Conservation (phyloP, 2,329 filamentous ascomycete genomes). For the Talaromyces sp. region DNA sequence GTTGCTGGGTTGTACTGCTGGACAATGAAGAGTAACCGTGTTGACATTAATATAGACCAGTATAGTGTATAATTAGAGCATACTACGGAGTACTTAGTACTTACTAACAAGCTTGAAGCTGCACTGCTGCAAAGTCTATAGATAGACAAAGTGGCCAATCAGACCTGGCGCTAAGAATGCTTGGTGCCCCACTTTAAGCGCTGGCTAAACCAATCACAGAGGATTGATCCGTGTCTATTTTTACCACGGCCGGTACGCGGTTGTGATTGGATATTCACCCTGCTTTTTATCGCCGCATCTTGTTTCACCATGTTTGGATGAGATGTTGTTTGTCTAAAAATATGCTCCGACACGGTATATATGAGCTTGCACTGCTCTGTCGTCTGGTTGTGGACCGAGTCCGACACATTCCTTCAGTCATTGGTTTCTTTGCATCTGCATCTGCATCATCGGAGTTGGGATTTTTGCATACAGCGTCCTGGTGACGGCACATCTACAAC, state of each 20-base stretch:
- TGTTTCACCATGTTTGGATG: background rate
- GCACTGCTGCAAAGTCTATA: background rate
- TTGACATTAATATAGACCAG: too few species aligned
- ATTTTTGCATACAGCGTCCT: background rate
- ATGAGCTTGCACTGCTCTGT: background rate
- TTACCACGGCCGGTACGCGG: background rate
- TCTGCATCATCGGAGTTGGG: background rate
- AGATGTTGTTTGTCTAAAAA: background rate
- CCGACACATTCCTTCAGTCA: background rate
- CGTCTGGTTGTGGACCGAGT: background rate
- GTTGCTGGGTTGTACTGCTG: background rate
- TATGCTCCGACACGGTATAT: background rate
- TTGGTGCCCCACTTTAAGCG: background rate
- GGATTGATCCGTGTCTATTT: background rate
- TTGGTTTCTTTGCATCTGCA: background rate
- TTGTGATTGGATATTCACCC: background rate
- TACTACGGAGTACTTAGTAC: too few species aligned
- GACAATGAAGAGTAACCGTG: too few species aligned
- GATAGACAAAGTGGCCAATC: background rate
- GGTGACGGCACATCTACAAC: background rate
- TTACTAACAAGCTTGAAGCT: too few species aligned
- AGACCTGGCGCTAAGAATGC: background rate
- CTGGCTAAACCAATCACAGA: background rate
- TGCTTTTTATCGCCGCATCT: background rate
- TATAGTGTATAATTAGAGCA: too few species aligned